Percentiles rank a stretch among this genome's conserved stretches.
Conservation (phyloP, 1,139 yeast species). For the Yamadazyma aaseri region DNA sequence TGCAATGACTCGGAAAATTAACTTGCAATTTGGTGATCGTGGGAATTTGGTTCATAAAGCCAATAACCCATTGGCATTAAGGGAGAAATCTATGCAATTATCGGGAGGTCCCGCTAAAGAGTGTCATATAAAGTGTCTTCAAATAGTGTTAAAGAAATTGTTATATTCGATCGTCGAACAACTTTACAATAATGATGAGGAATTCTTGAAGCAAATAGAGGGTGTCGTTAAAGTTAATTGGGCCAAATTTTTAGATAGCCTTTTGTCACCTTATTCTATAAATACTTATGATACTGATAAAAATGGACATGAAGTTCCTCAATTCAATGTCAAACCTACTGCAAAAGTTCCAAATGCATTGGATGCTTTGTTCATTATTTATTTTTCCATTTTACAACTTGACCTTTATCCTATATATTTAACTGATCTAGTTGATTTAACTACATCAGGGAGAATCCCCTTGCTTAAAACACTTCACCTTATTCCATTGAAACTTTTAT, state of each 20-base stretch:
- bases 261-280: constrained; percentile 11
- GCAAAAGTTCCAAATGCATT: constrained; percentile 20
- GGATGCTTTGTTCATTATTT: constrained; percentile 38
- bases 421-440: constrained; percentile 30
- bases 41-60: constrained; percentile 11
- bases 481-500: constrained; percentile 5
- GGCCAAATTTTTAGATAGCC: constrained; percentile 34
- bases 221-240: constrained; percentile 50
- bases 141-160: constrained; percentile 53
- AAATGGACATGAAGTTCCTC: constrained; percentile 1
- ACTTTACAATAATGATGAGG: constrained; percentile 7
- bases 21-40: constrained; percentile 20
- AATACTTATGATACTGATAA: constrained; percentile 7
- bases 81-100: constrained; percentile 36
- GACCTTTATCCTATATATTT: constrained; percentile 38
- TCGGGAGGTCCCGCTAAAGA: constrained; percentile 56
- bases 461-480: constrained; percentile 25
- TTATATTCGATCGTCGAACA: constrained; percentile 28
- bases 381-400: constrained; percentile 34
- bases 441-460: constrained; percentile 37
- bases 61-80: constrained; percentile 20
- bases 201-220: constrained; percentile 26
- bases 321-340: constrained; percentile 15
- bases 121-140: constrained; percentile 51
- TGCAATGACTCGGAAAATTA: constrained; percentile 55